Base-by-base conservation (phyloP, 257 asterid species). In the Nicotiana tabacum region DNA sequence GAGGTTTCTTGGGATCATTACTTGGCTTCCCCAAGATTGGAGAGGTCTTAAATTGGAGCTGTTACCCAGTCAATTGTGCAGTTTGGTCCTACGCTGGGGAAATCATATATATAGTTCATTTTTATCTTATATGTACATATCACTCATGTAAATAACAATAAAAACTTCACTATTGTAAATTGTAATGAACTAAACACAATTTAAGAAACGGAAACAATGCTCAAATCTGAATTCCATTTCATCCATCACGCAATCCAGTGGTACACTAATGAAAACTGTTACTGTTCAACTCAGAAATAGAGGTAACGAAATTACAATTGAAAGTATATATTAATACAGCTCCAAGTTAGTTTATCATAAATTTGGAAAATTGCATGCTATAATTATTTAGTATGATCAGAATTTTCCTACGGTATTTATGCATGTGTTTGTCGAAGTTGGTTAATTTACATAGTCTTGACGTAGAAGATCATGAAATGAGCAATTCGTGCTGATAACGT, bases 21-120 rank as follows among this genome's bases (percentile, higher is more conserved):
- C 27, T 27, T 76, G 80, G 29, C 43, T 74, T 15, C 57, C 6
- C 17, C 57, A 53, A 12, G 57, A 53, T 10, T 48, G 64, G 64
- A 39, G 64, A 48, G 61, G 64, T 24, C 61, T 66, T 48, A 24
- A 76, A 27, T 27, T 76, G 56, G 43, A 48, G 29, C 16, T 76
- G 62, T 48, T 39, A 55, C 60, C 78, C 37, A 43, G 32, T 72
- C 78, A 72, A 72, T 46, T 46, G 61, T 72, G 79, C 61, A 72
- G 61, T 70, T 39, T 70, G 58, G 35, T 68, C 9, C 37, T 35
- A 37, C 55, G 21, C 32, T 9, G 77, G 53, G 32, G 32, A 37
- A 55, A 35, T 46, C 61, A 51, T 48, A 29, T 13, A 48, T 48
- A 13, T 24, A 18, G 10, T 48, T 3, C 12, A 21, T 33, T 56